Evolutionary conservation across 805 yeast species (phyloP), one percentile per base, ranked within the genome.

Genomic region (Candida ponderosae): DNA sequence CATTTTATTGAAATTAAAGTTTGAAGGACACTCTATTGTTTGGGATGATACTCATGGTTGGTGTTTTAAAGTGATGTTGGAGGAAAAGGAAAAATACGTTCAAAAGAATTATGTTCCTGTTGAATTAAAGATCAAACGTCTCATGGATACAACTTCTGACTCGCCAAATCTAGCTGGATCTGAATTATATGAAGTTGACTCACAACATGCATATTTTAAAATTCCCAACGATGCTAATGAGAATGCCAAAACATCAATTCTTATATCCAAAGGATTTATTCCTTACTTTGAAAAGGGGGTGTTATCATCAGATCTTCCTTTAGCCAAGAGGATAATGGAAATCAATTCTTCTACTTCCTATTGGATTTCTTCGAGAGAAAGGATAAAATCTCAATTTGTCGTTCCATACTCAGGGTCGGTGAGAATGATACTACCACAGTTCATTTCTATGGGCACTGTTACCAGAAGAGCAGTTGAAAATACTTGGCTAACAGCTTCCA

Each of bases 401-500:
- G 89, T 93, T 2, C 79, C 74, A 11, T 29, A 37, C 13, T 32
- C 38, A 14, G 46, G 50, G 18, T 62, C 62, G 2, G 48, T 77
- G 43, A 95, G 94, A 0, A 65, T 89, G 35, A 93, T 94, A 23
- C 51, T 93, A 14, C 99, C 99, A 1, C 75, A 76, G 35, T 68
- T 90, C 31, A 70, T 86, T 7, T 74, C 96, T 3, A 93, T 93
- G 96, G 99, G 99, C 1, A 94, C 99, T 0, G 79, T 93, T 7
- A 93, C 99, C 0, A 68, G 98, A 48, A 69, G 99, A 46, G 96
- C 97, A 3, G 96, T 93, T 2, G 99, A 93, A 54, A 87, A 86
- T 43, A 87, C 97, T 0, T 93, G 99, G 99, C 63, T 93, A 27
- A 93, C 99, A 0, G 98, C 98, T 0, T 84, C 96, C 1, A 94